Base-by-base conservation (phyloP, 495 filamentous ascomycete genomes). In the Apiosordaria backusii region DNA sequence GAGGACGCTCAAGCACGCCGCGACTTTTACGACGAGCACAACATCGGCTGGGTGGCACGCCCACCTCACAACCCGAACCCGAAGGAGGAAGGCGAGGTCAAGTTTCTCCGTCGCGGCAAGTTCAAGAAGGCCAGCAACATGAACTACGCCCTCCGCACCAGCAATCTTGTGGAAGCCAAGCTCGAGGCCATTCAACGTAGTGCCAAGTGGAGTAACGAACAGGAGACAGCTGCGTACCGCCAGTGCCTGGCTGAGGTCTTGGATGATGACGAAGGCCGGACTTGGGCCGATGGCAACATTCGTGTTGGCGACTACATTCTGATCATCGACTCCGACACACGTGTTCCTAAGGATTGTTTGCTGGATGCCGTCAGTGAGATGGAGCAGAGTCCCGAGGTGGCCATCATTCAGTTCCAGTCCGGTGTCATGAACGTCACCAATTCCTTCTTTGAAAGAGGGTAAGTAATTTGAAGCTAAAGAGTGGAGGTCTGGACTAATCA, bases 221-320 rank as follows among this genome's bases (percentile, higher is more conserved):
- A 85, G 57, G 83, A 89, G 69, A 75, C 19, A 10, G 29, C 4
- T 9, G 59, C 59, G 27, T 61, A 61, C 59, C 21, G 18, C 26
- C 24, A 61, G n/a, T 35, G 26, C 26, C 21, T 61, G 26, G 59
- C 59, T 27, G 84, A 91, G 66, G 87, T 89, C n/a, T 81, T 92
- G 21, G 80, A 85, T 57, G 87, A 87, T 63, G 81, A 89, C 62
- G 89, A 61, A 27, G 59, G 89, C 53, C 82, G 89, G 53, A 88
- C 90, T 58, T 91, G 89, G 88, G 90, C 90, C 29, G 90, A 90
- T 73, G 90, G 90, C 62, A 92, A 92, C 74, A 86, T 92, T 65
- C 89, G 90, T 55, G 78, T 93, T 57, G 90, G 90, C 68, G 90
- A 93, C 74, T 92, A 92, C 77, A 92, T 93, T 68, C 79, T 93